Percentiles rank a stretch among this genome's conserved stretches.
phyloP scores from a whole-genome alignment of 164 flowering plant genomes.

The Litsea cubeba region DNA sequence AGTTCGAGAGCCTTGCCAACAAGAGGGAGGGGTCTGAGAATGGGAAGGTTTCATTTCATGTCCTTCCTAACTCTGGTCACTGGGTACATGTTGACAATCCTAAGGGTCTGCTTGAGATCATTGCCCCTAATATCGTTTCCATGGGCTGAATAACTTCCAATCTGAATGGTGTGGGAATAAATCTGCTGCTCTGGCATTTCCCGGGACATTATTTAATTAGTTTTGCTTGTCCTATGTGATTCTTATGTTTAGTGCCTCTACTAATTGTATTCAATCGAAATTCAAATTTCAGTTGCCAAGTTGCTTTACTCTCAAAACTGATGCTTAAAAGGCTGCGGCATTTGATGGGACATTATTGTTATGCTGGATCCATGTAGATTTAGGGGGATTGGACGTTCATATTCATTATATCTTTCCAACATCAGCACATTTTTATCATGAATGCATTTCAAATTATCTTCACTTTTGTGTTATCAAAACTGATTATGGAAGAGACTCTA shows the following conservation, averaged over 20 bases:
- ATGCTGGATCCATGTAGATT: too few species aligned
- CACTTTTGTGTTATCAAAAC: too few species aligned
- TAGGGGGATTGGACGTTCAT: too few species aligned
- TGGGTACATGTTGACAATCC: slow-evolving; percentile 99
- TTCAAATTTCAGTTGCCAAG: too few species aligned
- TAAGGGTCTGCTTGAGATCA: slow-evolving; percentile 74
- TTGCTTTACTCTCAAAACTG: too few species aligned
- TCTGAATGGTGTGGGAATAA: neutral
- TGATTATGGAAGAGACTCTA: too few species aligned
- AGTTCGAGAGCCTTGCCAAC: slow-evolving; percentile 48
- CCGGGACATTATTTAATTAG: neutral
- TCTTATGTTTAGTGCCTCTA: too few species aligned
- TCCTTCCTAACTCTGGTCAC: slow-evolving; percentile 84
- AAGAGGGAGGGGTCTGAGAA: slow-evolving; percentile 23
- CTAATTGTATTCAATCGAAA: too few species aligned
- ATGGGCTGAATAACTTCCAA: slow-evolving; percentile 17
- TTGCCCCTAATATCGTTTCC: slow-evolving; percentile 60
- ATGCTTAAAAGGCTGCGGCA: too few species aligned
- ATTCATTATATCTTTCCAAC: neutral
- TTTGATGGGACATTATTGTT: too few species aligned
- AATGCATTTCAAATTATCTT: too few species aligned
- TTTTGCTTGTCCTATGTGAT: neutral
- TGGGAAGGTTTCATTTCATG: slow-evolving; percentile 62
- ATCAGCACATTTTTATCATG: too few species aligned
- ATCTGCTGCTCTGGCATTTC: neutral